Evolutionary conservation across 1,139 yeast species (phyloP).

Genomic region (Saccharomyces hybrid): DNA sequence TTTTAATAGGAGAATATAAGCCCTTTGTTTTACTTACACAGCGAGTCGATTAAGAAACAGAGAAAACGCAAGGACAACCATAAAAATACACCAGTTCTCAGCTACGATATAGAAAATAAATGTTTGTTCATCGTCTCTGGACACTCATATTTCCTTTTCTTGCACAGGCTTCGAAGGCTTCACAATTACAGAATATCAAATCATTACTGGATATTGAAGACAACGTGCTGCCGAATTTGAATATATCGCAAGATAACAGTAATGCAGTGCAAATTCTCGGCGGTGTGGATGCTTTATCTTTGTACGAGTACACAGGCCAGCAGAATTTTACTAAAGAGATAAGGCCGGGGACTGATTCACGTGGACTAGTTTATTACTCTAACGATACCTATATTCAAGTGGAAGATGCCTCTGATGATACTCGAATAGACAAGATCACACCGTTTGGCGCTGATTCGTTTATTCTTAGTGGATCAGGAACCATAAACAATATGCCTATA

Average conservation of each 20-base stretch:
- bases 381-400: constrained; percentile 24
- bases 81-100: background rate
- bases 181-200: constrained; percentile 15
- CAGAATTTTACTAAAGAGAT: constrained; percentile 34
- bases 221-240: constrained; percentile 11
- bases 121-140: constrained; percentile 5
- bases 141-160: constrained; percentile 2
- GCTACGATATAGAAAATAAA: constrained; percentile 1
- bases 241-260: constrained; percentile 29
- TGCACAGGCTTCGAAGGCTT: constrained; percentile 5
- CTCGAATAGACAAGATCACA: constrained; percentile 25
- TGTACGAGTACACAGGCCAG: constrained; percentile 49
- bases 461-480: constrained; percentile 38
- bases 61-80: background rate
- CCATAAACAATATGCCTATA: constrained; percentile 36
- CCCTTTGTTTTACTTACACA: background rate
- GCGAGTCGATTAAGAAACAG: background rate
- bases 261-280: constrained; percentile 57
- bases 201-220: constrained; percentile 9
- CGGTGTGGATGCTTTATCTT: constrained; percentile 53
- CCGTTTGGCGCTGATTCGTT: constrained; percentile 31
- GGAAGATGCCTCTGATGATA: constrained; percentile 18
- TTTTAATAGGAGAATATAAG: background rate
- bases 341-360: constrained; percentile 12
- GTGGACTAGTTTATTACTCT: constrained; percentile 27